These are phyloP conservation scores for Komagataella pastoris DNA, from an alignment of 805 yeast species.

Conservation along the genomic window DNA sequence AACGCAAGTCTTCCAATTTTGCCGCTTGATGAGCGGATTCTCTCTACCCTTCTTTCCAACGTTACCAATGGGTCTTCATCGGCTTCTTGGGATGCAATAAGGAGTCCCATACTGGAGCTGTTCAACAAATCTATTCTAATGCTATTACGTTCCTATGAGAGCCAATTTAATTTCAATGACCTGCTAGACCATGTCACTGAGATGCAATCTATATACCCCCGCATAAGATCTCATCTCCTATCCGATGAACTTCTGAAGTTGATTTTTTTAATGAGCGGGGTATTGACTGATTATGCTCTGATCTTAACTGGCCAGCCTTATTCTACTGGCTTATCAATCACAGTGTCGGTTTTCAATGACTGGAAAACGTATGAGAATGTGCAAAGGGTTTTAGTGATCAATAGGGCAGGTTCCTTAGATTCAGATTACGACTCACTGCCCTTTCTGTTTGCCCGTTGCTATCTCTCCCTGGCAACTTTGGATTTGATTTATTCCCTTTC, in stretches of 20 bases:
- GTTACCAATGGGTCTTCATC: conserved; percentile 15
- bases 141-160: background rate
- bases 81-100: conserved; percentile 6
- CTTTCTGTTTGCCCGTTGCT: conserved; percentile 8
- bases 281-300: conserved; percentile 39
- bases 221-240: background rate
- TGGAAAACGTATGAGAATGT: conserved; percentile 32
- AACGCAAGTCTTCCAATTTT: conserved; percentile 33
- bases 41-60: conserved; percentile 12
- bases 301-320: conserved; percentile 47
- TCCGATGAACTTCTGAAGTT: conserved; percentile 12
- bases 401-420: background rate
- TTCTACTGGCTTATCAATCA: conserved; percentile 40
- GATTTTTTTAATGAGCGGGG: conserved; percentile 23
- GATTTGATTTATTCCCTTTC: conserved; percentile 40
- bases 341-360: conserved; percentile 45
- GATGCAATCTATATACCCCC: background rate
- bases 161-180: conserved; percentile 15
- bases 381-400: conserved; percentile 4
- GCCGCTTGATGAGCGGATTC: conserved; percentile 18
- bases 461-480: conserved; percentile 30
- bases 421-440: conserved; percentile 1
- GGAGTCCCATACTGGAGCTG: conserved; percentile 19
- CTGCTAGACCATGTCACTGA: conserved; percentile 5
- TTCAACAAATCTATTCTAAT: conserved; percentile 15